Evolutionary conservation across 805 yeast genomes (phyloP).

Genomic region (Lachancea lanzarotensis): DNA sequence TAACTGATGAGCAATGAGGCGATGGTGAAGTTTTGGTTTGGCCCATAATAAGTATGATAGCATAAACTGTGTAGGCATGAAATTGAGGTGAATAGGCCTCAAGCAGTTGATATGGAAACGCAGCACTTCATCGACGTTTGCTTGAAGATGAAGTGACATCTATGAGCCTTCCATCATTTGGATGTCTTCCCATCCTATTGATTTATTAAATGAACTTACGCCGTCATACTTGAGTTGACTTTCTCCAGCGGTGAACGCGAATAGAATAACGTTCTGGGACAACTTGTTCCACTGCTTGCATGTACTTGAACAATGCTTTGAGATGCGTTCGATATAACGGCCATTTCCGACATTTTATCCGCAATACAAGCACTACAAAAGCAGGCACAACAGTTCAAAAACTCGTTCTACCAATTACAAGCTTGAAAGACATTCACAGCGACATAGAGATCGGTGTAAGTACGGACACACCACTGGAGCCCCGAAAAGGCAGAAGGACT

Average conservation of each 20-base stretch:
- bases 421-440: neutral
- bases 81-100: too few species aligned
- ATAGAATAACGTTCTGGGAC: neutral
- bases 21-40: neutral
- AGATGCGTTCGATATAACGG: neutral
- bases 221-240: too few species aligned
- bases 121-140: too few species aligned
- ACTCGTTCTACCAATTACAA: neutral
- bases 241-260: neutral
- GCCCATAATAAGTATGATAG: neutral
- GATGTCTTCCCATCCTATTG: too few species aligned
- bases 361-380: neutral
- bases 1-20: slow-evolving; percentile 41
- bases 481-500: neutral
- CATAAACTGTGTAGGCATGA: neutral
- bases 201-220: too few species aligned
- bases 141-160: too few species aligned
- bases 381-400: neutral
- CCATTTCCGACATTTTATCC: neutral
- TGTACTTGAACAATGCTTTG: neutral
- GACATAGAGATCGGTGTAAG: neutral
- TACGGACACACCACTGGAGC: neutral
- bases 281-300: neutral
- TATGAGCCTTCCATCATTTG: too few species aligned
- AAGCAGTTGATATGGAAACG: too few species aligned